Evolutionary conservation across 2,329 filamentous ascomycete species (phyloP), one percentile per base, ranked within the genome.

Genomic region (Apiospora arundinis): DNA sequence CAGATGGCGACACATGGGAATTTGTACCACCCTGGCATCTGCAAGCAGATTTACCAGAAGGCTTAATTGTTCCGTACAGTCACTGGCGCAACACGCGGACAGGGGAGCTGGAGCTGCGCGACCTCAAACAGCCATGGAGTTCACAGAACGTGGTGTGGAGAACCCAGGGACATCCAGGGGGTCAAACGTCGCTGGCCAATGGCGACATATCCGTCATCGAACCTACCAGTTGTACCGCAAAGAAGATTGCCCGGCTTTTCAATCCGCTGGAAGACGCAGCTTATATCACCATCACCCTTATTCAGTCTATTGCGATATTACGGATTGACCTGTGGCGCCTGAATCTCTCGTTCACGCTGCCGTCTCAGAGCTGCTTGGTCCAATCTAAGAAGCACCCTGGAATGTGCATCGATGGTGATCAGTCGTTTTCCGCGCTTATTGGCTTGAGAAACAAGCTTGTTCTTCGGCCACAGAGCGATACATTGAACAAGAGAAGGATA

Each of bases 381-480:
- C 69, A 75, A n/a, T 90, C 85, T 0, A 83, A 82, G 9, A 83
- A 90, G 71, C 87, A 86, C 71, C 81, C 82, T 0, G 86, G 84
- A 1, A 87, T 89, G 83, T 73, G 75, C 0, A 74, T 91, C 2
- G 86, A 89, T 73, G 18, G 72, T 0, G 40, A 81, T 14, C 88
- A 90, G 73, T 75, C 76, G 1, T 75, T 89, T 1, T 85, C 81
- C 0, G 84, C 86, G 0, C 77, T 90, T 5, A 74, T 85, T 44
- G 89, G 89, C 0, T 79, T 91, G 0, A 40, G 74, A 1, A 86
- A 80, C 74, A 87, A 85, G 72, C 79, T 91, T 0, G 79, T 90
- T 0, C 75, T 91, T 21, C 60, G 48, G 7, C 45, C 52, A 12
- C 52, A 63, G 23, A 63, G 14, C 32, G 12, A n/a, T 16, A 23